A percentile compares a stretch with the other conserved stretches of the same genome.
phyloP scores from a whole-genome alignment of 2,329 filamentous ascomycete species.

The Claviceps citrina region DNA sequence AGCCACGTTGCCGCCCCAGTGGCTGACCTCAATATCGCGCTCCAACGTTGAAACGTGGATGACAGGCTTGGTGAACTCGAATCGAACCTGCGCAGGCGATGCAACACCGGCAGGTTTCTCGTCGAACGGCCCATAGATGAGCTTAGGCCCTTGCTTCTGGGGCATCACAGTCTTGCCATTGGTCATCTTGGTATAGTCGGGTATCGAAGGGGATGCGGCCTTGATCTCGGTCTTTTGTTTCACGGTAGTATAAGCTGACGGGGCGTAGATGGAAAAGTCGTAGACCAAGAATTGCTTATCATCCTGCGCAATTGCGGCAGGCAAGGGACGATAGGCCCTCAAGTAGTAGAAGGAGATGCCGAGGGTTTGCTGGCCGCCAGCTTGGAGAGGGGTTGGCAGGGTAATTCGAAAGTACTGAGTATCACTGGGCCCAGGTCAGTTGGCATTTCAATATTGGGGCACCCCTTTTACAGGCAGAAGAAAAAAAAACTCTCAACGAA shows the following conservation, averaged over 20 bases:
- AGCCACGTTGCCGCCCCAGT: constrained; percentile 94
- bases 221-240: constrained; percentile 98
- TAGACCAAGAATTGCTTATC: constrained; percentile 79
- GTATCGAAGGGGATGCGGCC: constrained; percentile 59
- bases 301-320: constrained; percentile 65
- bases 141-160: constrained; percentile 67
- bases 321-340: constrained; percentile 64
- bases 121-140: constrained; percentile 81
- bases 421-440: constrained; percentile 31
- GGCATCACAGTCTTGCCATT: constrained; percentile 51
- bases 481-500: constrained; percentile 14
- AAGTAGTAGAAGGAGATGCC: constrained; percentile 75
- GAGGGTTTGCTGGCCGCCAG: constrained; percentile 68
- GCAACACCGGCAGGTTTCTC: constrained; percentile 63
- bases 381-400: constrained; percentile 58
- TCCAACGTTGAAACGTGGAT: constrained; percentile 66
- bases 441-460: neutral
- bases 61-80: constrained; percentile 89
- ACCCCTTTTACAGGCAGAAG: constrained; percentile 7
- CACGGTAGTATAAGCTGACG: constrained; percentile 66
- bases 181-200: constrained; percentile 65
- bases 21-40: constrained; percentile 85
- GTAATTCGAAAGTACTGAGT: constrained; percentile 73
- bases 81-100: constrained; percentile 64
- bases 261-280: constrained; percentile 70